phyloP scores from a whole-genome alignment of 441 rosid species.

The Euphorbia corollata region DNA sequence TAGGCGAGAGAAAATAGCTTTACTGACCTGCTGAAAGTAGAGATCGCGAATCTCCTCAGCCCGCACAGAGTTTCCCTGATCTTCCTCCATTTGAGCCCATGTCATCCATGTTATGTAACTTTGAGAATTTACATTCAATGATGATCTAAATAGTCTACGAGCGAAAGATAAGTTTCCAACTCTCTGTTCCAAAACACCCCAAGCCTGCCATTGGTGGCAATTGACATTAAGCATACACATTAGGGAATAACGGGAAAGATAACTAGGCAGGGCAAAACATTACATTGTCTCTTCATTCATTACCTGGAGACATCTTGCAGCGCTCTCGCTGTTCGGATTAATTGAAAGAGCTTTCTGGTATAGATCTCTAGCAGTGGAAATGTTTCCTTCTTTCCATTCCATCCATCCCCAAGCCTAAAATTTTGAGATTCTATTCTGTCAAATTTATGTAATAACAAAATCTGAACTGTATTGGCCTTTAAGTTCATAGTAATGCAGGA shows the following conservation, averaged over 20 bases:
- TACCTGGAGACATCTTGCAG: constrained; percentile 89
- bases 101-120: constrained; percentile 97
- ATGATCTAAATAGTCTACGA: constrained; percentile 76
- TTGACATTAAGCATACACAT: background rate
- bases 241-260: background rate
- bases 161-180: constrained; percentile 78
- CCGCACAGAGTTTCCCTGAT: constrained; percentile 77
- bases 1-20: background rate
- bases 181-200: constrained; percentile 95
- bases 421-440: constrained; percentile 13
- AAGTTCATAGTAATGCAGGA: constrained; percentile 4
- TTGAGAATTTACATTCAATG: constrained; percentile 71
- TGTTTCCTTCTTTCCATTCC: constrained; percentile 98
- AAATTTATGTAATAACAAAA: background rate
- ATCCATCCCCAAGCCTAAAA: constrained; percentile 97
- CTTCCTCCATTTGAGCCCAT: constrained; percentile 92
- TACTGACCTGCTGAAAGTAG: constrained; percentile 85
- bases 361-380: constrained; percentile 61
- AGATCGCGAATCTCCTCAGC: constrained; percentile 92
- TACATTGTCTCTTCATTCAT: constrained; percentile 3
- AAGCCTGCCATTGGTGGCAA: constrained; percentile 44
- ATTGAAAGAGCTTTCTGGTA: constrained; percentile 74
- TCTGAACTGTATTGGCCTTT: background rate
- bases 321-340: constrained; percentile 64
- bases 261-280: background rate